Base-by-base conservation (phyloP, 2,329 filamentous ascomycete species). In the Phaeomoniella chlamydospora region DNA sequence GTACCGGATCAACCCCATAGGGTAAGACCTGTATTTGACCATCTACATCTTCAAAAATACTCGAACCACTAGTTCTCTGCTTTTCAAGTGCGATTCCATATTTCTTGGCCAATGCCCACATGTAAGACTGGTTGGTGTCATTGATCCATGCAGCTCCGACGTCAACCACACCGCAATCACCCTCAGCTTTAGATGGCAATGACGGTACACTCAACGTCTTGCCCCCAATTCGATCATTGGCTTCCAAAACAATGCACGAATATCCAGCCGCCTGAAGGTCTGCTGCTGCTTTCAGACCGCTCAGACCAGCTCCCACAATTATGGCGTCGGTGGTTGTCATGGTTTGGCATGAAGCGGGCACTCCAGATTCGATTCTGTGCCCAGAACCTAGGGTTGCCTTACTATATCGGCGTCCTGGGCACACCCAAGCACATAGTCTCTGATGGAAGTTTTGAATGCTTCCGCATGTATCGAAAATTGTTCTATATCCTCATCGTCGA, bases 221-320 rank as follows among this genome's bases (percentile, higher is more conserved):
- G 4, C 69, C 68, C 0, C 68, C 68, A 0, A 71, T 62, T 0
- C 64, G 57, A 29, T 67, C 55, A 3, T 61, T 54, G 2, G 67
- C 67, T 42, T 72, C 69, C 1, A 72, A 49, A 0, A 72, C 54
- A 0, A 62, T 38, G n/a, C 54, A 52, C 0, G 55, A 56, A 4
- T 64, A 46, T 1, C 61, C 60, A 0, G 55, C 54, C 1, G 46
- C 35, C 3, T 55, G 46, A 2, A 65, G 40, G 1, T 50, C 44
- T 5, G 49, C 34, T 1, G 61, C 61, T 0, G 62, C 59, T 15
- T 51, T 42, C 6, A 61, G 53, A 13, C 54, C 58, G 13, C 51
- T 52, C 10, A 64, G 47, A 3, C 66, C 66, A 0, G 61, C 65
- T 2, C 66, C 67, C n/a, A 69, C 46, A 10, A 70, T 47, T 11